Conservation (phyloP, 129 eudicot species). For the Silybum marianum region DNA sequence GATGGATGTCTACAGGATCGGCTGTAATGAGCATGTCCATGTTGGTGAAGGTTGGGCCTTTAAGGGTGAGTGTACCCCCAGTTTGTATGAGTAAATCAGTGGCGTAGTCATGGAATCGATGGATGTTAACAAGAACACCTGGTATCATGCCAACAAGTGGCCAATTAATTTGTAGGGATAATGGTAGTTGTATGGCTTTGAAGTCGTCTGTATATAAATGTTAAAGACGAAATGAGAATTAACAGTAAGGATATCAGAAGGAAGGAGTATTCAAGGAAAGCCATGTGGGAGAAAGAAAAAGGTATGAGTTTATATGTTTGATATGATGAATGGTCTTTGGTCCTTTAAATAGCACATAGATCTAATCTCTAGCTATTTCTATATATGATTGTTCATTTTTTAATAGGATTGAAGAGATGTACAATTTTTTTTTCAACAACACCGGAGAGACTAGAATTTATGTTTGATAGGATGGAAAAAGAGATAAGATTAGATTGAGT, state of each 20-base stretch:
- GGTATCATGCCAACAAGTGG: slow-evolving; percentile 30
- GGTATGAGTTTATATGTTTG: background rate
- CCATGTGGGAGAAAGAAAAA: slow-evolving; percentile 13
- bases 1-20: slow-evolving; percentile 38
- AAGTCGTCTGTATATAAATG: background rate
- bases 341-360: background rate
- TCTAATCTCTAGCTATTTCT: background rate
- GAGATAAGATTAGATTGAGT: no score
- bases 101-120: slow-evolving; percentile 14
- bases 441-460: no score
- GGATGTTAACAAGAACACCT: slow-evolving; percentile 7
- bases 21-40: slow-evolving; percentile 39
- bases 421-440: no score
- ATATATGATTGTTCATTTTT: background rate
- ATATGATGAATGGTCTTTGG: background rate
- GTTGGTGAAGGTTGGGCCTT: slow-evolving; percentile 28
- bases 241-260: background rate
- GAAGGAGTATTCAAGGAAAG: background rate
- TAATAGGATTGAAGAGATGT: no score
- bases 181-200: background rate
- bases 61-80: slow-evolving; percentile 27
- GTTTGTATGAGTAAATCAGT: background rate
- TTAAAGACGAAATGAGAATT: background rate
- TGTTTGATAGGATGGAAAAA: no score
- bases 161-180: slow-evolving; percentile 29